phyloP scores from a whole-genome alignment of 108 stramenopile genomes.

The Nitzschia sp. region DNA sequence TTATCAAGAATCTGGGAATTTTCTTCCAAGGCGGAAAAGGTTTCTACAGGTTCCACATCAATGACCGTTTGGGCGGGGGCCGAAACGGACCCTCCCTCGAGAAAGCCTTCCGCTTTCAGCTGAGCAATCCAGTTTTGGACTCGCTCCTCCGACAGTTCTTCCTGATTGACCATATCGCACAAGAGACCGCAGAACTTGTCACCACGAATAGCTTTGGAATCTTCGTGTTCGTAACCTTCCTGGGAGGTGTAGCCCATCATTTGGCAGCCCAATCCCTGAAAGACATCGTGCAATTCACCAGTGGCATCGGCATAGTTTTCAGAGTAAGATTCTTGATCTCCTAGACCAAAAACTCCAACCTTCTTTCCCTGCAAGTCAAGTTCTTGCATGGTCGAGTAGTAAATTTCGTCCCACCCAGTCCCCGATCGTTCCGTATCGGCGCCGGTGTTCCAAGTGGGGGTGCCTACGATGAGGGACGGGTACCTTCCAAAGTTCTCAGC shows the following conservation, averaged over 20 bases:
- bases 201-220: constrained; percentile 78
- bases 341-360: constrained; percentile 88
- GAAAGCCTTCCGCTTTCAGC: constrained; percentile 71
- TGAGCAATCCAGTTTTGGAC: constrained; percentile 79
- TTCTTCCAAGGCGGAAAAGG: constrained; percentile 33
- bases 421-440: constrained; percentile 83
- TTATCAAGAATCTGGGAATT: constrained; percentile 34
- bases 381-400: constrained; percentile 66
- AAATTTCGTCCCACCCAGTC: constrained; percentile 91
- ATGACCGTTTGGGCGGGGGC: constrained; percentile 4
- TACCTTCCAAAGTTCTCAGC: constrained; percentile 65
- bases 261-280: constrained; percentile 71
- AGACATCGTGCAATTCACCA: constrained; percentile 88
- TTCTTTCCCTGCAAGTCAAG: constrained; percentile 68
- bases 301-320: constrained; percentile 90
- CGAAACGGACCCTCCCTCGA: constrained; percentile 38
- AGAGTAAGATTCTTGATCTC: constrained; percentile 72
- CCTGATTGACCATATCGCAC: constrained; percentile 84
- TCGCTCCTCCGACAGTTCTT: constrained; percentile 74
- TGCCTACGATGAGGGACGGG: constrained; percentile 61
- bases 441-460: constrained; percentile 50
- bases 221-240: constrained; percentile 85
- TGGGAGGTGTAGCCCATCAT: constrained; percentile 76
- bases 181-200: constrained; percentile 85
- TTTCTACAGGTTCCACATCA: constrained; percentile 22